Percentiles rank a stretch among this genome's conserved stretches.
Conservation (phyloP, 2,329 filamentous ascomycete species). For the Cladosporium velox region DNA sequence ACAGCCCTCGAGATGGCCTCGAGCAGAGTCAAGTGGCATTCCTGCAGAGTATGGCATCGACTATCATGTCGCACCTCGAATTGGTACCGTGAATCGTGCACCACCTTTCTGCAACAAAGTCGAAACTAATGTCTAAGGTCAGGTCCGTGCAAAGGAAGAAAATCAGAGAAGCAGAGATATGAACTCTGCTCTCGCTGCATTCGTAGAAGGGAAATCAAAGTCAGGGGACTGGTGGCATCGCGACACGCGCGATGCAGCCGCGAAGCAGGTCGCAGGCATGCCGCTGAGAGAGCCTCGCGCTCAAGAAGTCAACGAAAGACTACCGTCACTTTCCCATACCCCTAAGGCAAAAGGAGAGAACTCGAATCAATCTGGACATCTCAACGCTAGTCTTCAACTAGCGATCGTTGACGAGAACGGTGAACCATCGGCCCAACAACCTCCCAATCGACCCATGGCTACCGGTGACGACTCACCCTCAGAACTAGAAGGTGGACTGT, state of each 20-base stretch:
- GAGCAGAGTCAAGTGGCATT: conserved; percentile 53
- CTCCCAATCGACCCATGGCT: neutral
- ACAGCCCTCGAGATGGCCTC: conserved; percentile 55
- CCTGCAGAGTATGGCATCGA: conserved; percentile 57
- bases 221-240: conserved; percentile 19
- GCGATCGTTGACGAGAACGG: neutral
- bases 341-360: neutral
- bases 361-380: neutral
- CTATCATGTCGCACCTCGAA: conserved; percentile 65
- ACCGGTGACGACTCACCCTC: neutral
- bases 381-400: neutral
- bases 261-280: neutral
- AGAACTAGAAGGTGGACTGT: too few relatives aligned
- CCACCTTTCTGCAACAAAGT: neutral
- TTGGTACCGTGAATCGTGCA: conserved; percentile 37
- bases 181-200: conserved; percentile 57
- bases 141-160: conserved; percentile 50
- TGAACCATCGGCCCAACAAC: neutral
- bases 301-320: neutral
- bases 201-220: conserved; percentile 30
- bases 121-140: neutral
- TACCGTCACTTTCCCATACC: neutral
- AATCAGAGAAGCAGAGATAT: conserved; percentile 57
- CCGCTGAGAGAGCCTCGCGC: neutral
- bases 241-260: neutral